Evolutionary conservation across 495 filamentous ascomycete species (phyloP).

Genomic region (Hypoxylon rickii): DNA sequence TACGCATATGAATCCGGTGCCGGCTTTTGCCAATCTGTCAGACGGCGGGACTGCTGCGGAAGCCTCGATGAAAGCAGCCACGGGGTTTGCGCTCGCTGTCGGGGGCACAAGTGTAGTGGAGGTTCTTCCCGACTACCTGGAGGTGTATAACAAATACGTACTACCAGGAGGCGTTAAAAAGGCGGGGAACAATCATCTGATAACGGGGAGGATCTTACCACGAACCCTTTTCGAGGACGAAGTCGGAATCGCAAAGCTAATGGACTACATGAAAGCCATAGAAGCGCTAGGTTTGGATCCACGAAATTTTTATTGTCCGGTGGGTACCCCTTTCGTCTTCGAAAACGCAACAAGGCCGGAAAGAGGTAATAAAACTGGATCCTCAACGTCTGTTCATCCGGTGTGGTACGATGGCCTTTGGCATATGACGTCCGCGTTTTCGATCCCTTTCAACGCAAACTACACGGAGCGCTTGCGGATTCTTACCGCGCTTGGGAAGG

Average conservation of each 20-base stretch:
- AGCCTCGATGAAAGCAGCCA: slow-evolving; percentile 36
- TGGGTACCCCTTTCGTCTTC: slow-evolving; percentile 24
- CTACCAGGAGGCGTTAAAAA: slow-evolving; percentile 33
- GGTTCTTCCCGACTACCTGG: slow-evolving; percentile 38
- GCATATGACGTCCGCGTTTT: slow-evolving; percentile 42
- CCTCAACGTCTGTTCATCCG: slow-evolving; percentile 46
- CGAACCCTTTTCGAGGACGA: slow-evolving; percentile 26
- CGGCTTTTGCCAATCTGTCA: slow-evolving; percentile 31
- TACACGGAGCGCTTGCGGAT: slow-evolving; percentile 41
- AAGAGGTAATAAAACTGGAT: slow-evolving; percentile 12
- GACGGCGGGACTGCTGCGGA: slow-evolving; percentile 33
- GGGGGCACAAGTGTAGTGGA: slow-evolving; percentile 41
- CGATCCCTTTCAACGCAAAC: slow-evolving; percentile 45
- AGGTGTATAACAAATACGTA: slow-evolving; percentile 46
- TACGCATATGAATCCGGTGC: slow-evolving; percentile 46
- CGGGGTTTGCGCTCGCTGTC: slow-evolving; percentile 39
- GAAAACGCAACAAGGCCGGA: slow-evolving; percentile 8
- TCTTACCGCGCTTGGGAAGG: slow-evolving; percentile 45
- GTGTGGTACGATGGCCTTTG: slow-evolving; percentile 51
- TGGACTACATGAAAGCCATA: slow-evolving; percentile 23
- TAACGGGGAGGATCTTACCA: slow-evolving; percentile 46
- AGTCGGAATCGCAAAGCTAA: slow-evolving; percentile 26
- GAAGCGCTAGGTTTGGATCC: slow-evolving; percentile 29
- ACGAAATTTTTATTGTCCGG: slow-evolving; percentile 30
- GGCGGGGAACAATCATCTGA: slow-evolving; percentile 40